These are phyloP conservation scores for Graphilbum fragrans DNA, from an alignment of 2,329 filamentous ascomycete species.

Conservation along the genomic window DNA sequence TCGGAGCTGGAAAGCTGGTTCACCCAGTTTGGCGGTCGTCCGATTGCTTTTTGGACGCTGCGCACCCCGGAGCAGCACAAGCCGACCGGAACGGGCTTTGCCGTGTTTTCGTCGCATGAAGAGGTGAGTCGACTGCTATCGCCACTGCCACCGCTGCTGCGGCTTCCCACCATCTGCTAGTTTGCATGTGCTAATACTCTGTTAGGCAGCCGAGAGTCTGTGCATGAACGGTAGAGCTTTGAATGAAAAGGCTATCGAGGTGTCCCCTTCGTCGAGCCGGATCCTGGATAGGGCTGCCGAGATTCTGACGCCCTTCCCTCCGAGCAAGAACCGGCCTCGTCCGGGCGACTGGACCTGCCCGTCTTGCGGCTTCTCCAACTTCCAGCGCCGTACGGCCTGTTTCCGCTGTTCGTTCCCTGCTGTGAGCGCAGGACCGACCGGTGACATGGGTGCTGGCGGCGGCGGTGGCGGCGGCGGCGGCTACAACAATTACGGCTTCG, in stretches of 20 bases:
- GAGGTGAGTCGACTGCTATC: conserved; percentile 49
- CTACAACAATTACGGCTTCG: conserved; percentile 53
- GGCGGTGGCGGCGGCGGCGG: conserved; percentile 45
- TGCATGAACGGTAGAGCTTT: conserved; percentile 98
- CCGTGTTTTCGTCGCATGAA: conserved; percentile 97
- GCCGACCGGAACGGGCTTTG: conserved; percentile 96
- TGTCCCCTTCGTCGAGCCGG: conserved; percentile 92
- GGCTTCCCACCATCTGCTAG: not conserved
- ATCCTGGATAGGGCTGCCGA: conserved; percentile 92
- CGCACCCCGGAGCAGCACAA: conserved; percentile 98
- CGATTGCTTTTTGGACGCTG: conserved; percentile 98
- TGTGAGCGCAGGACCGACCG: conserved; percentile 62
- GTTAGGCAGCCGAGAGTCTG: conserved; percentile 91
- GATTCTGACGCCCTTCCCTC: conserved; percentile 92
- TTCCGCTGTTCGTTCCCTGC: conserved; percentile 99
- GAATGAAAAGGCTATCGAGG: conserved; percentile 98
- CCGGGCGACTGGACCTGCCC: conserved; percentile 99
- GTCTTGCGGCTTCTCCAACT: conserved; percentile 97
- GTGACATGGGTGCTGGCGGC: conserved; percentile 53
- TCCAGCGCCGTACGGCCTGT: conserved; percentile 94
- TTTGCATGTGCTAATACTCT: conserved; percentile 4
- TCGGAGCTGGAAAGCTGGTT: conserved; percentile 99
- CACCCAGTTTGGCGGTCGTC: conserved; percentile 92
- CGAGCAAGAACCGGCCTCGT: conserved; percentile 93
- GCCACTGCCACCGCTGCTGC: not conserved